Evolutionary conservation across 768 basidiomycete genomes (phyloP).

Genomic region (Paxillus involutus): DNA sequence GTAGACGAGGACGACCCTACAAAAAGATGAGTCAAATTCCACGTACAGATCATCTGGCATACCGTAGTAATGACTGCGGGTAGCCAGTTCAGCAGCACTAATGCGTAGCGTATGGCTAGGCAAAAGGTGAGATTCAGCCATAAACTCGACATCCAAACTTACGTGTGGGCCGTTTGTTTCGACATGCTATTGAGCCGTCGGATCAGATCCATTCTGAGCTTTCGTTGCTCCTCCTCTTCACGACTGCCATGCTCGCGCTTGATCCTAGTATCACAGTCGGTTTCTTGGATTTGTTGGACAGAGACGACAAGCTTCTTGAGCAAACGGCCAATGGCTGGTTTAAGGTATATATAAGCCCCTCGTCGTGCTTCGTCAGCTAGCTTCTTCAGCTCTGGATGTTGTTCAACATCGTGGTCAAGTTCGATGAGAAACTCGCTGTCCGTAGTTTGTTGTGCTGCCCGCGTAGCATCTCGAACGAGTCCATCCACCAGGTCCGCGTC

Average conservation of each 20-base stretch:
- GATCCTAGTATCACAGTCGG: not conserved
- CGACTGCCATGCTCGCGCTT: not conserved
- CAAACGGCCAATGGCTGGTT: not conserved
- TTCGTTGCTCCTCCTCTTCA: slow-evolving; percentile 7
- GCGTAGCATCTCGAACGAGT: slow-evolving; percentile 4
- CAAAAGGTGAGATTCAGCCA: not conserved
- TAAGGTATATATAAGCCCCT: not conserved
- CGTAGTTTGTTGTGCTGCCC: not conserved
- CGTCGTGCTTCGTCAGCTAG: not conserved
- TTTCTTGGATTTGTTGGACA: slow-evolving; percentile 10
- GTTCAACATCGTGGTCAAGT: slow-evolving; percentile 4
- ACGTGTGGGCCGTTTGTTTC: slow-evolving; percentile 1
- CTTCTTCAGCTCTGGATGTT: not conserved
- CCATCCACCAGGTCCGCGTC: not conserved
- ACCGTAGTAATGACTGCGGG: not conserved
- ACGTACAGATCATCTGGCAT: not conserved
- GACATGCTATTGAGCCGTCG: slow-evolving; percentile 18
- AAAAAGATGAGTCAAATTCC: not conserved
- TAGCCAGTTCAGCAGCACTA: not conserved
- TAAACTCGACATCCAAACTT: not conserved
- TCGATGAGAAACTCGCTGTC: slow-evolving; percentile 17
- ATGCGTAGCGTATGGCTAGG: slow-evolving; percentile 8
- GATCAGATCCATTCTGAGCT: slow-evolving; percentile 19
- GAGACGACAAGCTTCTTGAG: slow-evolving; percentile 8
- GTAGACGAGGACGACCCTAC: not conserved